phyloP scores from a whole-genome alignment of 1,284 basidiomycete species.

The Heimioporus punctisporus region DNA sequence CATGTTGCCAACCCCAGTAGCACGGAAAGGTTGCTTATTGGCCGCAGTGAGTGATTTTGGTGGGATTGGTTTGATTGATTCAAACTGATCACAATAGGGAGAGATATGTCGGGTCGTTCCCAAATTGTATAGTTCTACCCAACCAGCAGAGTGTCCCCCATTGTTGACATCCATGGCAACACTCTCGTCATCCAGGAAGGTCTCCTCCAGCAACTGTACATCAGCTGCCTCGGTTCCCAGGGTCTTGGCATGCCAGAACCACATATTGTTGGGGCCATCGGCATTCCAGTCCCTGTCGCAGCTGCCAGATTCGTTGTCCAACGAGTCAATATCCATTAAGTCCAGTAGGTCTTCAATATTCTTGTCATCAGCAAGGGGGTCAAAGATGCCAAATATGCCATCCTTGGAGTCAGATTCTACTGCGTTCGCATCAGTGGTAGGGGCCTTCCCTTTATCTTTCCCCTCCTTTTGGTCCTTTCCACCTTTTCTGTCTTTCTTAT shows the following conservation, averaged over 20 bases:
- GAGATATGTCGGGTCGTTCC: constrained; percentile 42
- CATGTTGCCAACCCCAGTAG: constrained; percentile 36
- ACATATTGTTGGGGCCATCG: too few relatives aligned
- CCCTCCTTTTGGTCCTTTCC: too few relatives aligned
- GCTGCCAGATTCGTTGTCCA: too few relatives aligned
- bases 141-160: background rate
- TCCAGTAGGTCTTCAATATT: background rate
- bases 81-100: constrained; percentile 37
- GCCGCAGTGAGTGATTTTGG: constrained; percentile 33
- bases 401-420: too few relatives aligned
- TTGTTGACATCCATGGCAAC: background rate
- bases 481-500: too few relatives aligned
- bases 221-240: too few relatives aligned
- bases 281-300: too few relatives aligned
- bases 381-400: background rate
- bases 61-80: constrained; percentile 27
- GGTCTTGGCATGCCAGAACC: too few relatives aligned
- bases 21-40: constrained; percentile 37
- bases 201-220: background rate
- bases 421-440: too few relatives aligned
- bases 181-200: background rate
- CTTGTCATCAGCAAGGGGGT: background rate
- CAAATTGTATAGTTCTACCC: constrained; percentile 38
- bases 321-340: too few relatives aligned
- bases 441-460: too few relatives aligned